phyloP scores from a whole-genome alignment of 2,329 filamentous ascomycete genomes.

The Phialophora macrospora region DNA sequence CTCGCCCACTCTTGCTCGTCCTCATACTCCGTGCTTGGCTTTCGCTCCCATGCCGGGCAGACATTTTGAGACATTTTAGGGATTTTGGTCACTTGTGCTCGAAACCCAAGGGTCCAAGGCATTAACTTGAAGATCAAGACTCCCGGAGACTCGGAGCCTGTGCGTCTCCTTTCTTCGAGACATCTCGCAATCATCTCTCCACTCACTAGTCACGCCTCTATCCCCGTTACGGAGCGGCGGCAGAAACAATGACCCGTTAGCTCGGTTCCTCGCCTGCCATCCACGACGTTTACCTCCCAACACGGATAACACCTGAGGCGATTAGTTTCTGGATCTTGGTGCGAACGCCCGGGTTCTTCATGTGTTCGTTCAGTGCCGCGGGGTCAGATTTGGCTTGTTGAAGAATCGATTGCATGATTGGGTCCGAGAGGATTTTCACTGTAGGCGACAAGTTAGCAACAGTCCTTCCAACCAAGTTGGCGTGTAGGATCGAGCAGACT shows the following conservation, averaged over 20 bases:
- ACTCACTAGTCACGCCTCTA: neutral
- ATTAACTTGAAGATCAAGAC: neutral
- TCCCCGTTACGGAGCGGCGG: neutral
- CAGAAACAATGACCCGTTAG: neutral
- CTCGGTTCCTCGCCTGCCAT: neutral
- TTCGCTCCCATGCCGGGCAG: too few species aligned
- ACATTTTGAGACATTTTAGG: too few species aligned
- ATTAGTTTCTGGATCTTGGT: slow-evolving; percentile 94
- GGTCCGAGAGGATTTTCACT: slow-evolving; percentile 72
- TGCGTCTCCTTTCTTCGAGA: neutral
- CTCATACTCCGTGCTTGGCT: neutral
- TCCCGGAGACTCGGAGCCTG: neutral
- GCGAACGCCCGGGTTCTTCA: slow-evolving; percentile 85
- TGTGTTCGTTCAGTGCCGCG: slow-evolving; percentile 91
- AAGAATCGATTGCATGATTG: slow-evolving; percentile 95
- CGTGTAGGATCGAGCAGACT: neutral
- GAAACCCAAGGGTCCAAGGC: neutral
- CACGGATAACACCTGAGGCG: slow-evolving; percentile 86
- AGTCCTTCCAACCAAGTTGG: neutral
- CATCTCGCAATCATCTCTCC: neutral
- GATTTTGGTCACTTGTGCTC: neutral
- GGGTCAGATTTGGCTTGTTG: slow-evolving; percentile 96
- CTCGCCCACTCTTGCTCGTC: neutral
- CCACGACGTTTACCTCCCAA: slow-evolving; percentile 58
- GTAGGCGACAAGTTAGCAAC: slow-evolving; percentile 11